Evolutionary conservation across 2,329 filamentous ascomycete species (phyloP), one percentile per base, ranked within the genome.

Genomic region (Colletotrichum theobromicola): DNA sequence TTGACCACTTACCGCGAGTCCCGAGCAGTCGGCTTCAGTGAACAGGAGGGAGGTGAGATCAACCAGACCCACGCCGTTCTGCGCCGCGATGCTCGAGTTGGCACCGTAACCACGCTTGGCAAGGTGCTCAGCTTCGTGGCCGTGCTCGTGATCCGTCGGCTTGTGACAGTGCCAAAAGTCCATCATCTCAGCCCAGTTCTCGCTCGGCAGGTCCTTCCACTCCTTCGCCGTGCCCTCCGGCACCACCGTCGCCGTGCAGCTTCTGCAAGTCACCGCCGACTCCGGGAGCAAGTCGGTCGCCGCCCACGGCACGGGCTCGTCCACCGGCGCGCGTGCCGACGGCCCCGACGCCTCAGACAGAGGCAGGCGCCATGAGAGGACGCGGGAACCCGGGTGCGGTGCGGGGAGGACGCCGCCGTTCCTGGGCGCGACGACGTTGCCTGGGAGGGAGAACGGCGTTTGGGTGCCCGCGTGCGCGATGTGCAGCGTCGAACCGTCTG

Each of bases 111-210:
- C 96, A 79, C 95, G 94, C 13, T 88, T 85, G 37, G 89, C 87
- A 18, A 91, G 86, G 60, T 84, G 83, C n/a, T 89, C 84, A 26
- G 89, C 79, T 34, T 87, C 81, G 8, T 72, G 67, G n/a, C 4
- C 30, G 35, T 82, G 77, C 21, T 83, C 83, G 75, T 91, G 87
- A 70, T 92, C 87, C 75, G 92, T 89, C 50, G 97, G 97, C 84
- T 98, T 98, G 83, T 99, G 97, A 80, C 97, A 99, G 84, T 99
- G 97, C 97, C 97, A 99, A 79, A 99, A 98, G 83, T 99, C 97
- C 97, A 99, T 99, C 96, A 99, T 98, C 85, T 99, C 97, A 1
- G 97, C 97, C 97, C 97, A 99, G 80, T 98, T 96, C 79, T 98
- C 95, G 80, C 95, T 98, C 0, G 97, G 97, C 21, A 99, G 86